Conservation (phyloP, 495 filamentous ascomycete genomes). For the Aspergillus kassunensis region DNA sequence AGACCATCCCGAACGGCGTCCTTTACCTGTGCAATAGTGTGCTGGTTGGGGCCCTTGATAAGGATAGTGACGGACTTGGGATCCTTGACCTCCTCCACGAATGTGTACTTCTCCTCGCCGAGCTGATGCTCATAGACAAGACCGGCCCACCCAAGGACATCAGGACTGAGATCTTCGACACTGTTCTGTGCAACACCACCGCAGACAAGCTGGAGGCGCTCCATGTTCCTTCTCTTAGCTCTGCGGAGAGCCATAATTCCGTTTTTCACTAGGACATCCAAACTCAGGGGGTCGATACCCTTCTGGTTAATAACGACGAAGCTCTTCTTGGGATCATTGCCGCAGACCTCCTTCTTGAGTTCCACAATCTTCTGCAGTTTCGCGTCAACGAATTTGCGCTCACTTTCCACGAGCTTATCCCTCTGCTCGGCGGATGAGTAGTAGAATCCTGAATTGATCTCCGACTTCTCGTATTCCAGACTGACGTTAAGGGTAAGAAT, state of each 20-base stretch:
- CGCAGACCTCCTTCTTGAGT: conserved; percentile 96
- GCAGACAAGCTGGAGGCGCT: conserved; percentile 90
- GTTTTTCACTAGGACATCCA: conserved; percentile 96
- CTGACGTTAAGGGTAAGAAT: conserved; percentile 96
- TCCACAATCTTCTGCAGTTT: conserved; percentile 98
- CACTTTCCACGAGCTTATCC: conserved; percentile 96
- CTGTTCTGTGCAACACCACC: conserved; percentile 91
- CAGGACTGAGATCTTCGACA: conserved; percentile 85
- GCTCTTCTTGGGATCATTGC: conserved; percentile 87
- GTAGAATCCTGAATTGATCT: conserved; percentile 99
- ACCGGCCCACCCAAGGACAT: conserved; percentile 93
- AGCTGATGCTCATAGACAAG: conserved; percentile 96
- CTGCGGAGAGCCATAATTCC: conserved; percentile 90
- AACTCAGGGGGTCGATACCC: conserved; percentile 92
- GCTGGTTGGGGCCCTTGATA: conserved; percentile 95
- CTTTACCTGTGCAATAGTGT: conserved; percentile 93
- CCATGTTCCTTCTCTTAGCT: conserved; percentile 98
- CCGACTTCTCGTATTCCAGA: conserved; percentile 97
- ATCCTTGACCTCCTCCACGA: conserved; percentile 97
- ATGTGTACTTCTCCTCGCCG: conserved; percentile 98
- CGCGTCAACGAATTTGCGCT: conserved; percentile 91
- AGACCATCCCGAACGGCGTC: conserved; percentile 97
- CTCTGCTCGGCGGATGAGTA: conserved; percentile 95
- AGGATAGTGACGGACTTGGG: conserved; percentile 97
- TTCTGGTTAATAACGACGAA: conserved; percentile 99